Conservation (phyloP, 768 basidiomycete genomes). For the Leccinum barrowsii region DNA sequence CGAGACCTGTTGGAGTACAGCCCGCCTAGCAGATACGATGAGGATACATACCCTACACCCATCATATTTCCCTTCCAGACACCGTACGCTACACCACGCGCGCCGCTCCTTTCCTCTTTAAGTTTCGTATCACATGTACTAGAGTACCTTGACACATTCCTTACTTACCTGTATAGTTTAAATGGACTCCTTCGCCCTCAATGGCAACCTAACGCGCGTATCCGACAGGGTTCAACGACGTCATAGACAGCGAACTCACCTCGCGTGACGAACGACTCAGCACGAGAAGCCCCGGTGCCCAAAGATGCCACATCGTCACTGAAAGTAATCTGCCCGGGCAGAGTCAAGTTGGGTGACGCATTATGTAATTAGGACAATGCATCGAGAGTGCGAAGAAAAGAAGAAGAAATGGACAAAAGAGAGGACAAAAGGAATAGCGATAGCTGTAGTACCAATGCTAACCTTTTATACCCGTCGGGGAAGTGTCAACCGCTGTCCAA, state of each 20-base stretch:
- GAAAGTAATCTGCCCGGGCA: too few relatives aligned
- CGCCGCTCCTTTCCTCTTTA: not conserved
- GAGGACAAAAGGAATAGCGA: too few relatives aligned
- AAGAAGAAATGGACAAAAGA: too few relatives aligned
- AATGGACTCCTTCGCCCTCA: not conserved
- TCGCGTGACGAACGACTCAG: not conserved
- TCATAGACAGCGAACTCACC: not conserved
- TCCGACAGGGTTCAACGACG: not conserved
- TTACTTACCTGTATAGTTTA: too few relatives aligned
- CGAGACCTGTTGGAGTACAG: not conserved
- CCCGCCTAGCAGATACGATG: not conserved
- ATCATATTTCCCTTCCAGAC: not conserved
- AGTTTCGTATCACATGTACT: not conserved
- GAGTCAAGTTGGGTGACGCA: too few relatives aligned
- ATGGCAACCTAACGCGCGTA: not conserved
- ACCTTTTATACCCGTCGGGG: too few relatives aligned
- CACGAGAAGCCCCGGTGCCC: not conserved
- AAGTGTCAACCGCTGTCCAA: too few relatives aligned
- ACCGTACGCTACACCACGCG: not conserved
- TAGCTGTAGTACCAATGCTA: too few relatives aligned
- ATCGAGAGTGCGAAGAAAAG: too few relatives aligned
- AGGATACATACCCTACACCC: not conserved
- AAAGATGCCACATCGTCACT: too few relatives aligned
- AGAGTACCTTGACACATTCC: not conserved
- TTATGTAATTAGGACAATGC: too few relatives aligned